phyloP scores from a whole-genome alignment of 176 grass and related monocot species.

The Pontederia paniculata region DNA sequence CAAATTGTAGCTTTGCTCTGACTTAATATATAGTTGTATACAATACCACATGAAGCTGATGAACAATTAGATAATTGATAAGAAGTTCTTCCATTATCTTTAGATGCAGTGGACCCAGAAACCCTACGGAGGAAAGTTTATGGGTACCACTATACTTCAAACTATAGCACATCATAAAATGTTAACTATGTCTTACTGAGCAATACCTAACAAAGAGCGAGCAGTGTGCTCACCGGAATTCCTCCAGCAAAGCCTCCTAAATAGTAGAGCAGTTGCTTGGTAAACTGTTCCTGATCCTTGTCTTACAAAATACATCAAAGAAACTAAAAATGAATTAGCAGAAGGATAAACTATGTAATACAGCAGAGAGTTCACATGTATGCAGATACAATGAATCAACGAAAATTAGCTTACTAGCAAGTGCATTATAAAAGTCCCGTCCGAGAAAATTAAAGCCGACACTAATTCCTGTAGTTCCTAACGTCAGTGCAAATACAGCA shows the following conservation, averaged over 20 bases:
- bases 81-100: too few relatives aligned
- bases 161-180: neutral
- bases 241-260: conserved; percentile 76
- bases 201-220: conserved; percentile 83
- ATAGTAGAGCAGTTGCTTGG: conserved; percentile 80
- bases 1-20: too few relatives aligned
- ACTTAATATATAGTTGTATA: neutral
- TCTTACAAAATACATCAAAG: conserved; percentile 56
- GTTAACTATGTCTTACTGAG: conserved; percentile 37
- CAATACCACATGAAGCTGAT: neutral
- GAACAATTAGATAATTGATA: too few relatives aligned
- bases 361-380: conserved; percentile 10
- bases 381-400: neutral
- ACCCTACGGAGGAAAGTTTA: too few relatives aligned
- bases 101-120: too few relatives aligned
- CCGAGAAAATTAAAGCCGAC: conserved; percentile 95
- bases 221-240: conserved; percentile 99
- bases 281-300: conserved; percentile 94
- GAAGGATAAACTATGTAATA: neutral
- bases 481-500: conserved; percentile 69
- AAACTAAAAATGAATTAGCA: conserved; percentile 22
- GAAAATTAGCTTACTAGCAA: conserved; percentile 45
- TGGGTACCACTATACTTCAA: neutral
- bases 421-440: conserved; percentile 91
- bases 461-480: conserved; percentile 83